Conservation (phyloP, 2,329 filamentous ascomycete genomes). For the Alternaria gansuensis region DNA sequence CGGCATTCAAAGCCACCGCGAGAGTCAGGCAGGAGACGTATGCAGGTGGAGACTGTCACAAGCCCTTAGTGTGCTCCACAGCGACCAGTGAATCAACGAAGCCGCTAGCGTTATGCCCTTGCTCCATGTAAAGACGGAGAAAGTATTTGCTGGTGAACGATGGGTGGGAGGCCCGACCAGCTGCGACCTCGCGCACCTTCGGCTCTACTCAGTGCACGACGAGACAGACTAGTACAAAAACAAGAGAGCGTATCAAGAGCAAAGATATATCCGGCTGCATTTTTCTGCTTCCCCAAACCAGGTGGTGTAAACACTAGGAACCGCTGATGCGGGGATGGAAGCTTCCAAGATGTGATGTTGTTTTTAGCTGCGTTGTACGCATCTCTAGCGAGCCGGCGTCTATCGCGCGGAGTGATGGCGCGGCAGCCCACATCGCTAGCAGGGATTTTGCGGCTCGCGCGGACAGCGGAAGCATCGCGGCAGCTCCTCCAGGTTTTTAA, state of each 20-base stretch:
- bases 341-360: constrained; percentile 22
- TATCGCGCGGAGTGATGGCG: constrained; percentile 21
- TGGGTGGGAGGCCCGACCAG: constrained; percentile 12
- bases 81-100: background rate
- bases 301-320: background rate
- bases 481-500: constrained; percentile 11
- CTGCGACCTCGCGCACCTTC: constrained; percentile 3
- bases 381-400: constrained; percentile 29
- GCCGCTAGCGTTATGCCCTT: background rate
- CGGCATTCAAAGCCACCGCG: constrained; percentile 4
- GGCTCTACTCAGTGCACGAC: background rate
- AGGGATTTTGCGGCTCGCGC: constrained; percentile 23
- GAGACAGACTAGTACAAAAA: background rate
- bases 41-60: constrained; percentile 3
- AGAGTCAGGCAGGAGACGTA: constrained; percentile 1
- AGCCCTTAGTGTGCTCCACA: constrained; percentile 3
- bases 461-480: constrained; percentile 25
- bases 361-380: constrained; percentile 29
- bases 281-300: background rate
- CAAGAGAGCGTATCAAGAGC: background rate
- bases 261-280: background rate
- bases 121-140: background rate
- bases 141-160: constrained; percentile 2
- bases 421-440: constrained; percentile 20
- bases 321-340: background rate